Evolutionary conservation across 805 yeast species (phyloP).

Genomic region (Saccharomyces eubayanus): DNA sequence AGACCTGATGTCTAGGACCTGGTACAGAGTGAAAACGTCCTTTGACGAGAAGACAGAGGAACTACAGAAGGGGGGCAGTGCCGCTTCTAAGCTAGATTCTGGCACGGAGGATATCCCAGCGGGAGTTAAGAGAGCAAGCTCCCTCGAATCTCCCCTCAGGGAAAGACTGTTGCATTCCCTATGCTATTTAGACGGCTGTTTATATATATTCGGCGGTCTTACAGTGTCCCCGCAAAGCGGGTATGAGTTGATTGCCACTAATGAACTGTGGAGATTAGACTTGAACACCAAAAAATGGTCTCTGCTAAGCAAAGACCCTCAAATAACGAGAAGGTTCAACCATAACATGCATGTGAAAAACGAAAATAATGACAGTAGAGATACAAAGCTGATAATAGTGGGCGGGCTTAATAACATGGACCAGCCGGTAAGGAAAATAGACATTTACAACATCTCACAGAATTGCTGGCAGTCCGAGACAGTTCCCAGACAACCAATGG

Average conservation of each 20-base stretch:
- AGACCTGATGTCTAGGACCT: slow-evolving; percentile 48
- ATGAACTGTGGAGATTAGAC: slow-evolving; percentile 66
- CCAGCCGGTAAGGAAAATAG: slow-evolving; percentile 23
- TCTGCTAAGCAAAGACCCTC: slow-evolving; percentile 37
- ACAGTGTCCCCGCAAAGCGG: slow-evolving; percentile 32
- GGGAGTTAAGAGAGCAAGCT: background rate
- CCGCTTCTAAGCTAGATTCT: slow-evolving; percentile 6
- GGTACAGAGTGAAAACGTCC: slow-evolving; percentile 40
- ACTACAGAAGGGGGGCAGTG: slow-evolving; percentile 1
- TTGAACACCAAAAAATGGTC: slow-evolving; percentile 46
- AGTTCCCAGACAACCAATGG: slow-evolving; percentile 3
- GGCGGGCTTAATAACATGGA: slow-evolving; percentile 31
- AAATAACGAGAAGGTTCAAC: slow-evolving; percentile 39
- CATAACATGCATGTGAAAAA: slow-evolving; percentile 40
- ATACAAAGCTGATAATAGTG: slow-evolving; percentile 26
- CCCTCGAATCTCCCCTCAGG: slow-evolving; percentile 1
- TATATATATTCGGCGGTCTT: slow-evolving; percentile 63
- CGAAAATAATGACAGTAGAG: slow-evolving; percentile 23
- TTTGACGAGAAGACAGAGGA: background rate
- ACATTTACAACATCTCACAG: slow-evolving; percentile 25
- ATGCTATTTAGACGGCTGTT: slow-evolving; percentile 39
- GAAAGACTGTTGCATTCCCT: slow-evolving; percentile 54
- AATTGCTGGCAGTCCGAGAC: slow-evolving; percentile 26
- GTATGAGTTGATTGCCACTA: slow-evolving; percentile 38
- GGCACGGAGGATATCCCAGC: background rate